Evolutionary conservation across 2,329 filamentous ascomycete genomes (phyloP).

Genomic region (Alternaria sp.): DNA sequence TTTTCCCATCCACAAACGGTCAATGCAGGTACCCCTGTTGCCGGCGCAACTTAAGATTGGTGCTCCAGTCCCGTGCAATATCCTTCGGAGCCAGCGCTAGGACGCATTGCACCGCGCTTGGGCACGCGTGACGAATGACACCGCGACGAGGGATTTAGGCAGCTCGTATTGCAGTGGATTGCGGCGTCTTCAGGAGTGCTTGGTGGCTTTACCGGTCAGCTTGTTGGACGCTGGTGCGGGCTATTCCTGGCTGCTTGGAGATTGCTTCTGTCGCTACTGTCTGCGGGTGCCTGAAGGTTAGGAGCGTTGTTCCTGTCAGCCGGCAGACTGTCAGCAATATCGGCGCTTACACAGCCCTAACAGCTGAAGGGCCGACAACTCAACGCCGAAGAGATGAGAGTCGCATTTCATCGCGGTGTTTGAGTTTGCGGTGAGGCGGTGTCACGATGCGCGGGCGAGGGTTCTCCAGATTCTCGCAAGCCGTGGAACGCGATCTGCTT

Average conservation of each 20-base stretch:
- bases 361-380: background rate
- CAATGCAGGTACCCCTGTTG: conserved; percentile 10
- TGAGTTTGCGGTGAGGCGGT: background rate
- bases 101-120: background rate
- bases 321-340: background rate
- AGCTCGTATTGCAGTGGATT: conserved; percentile 11
- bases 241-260: conserved; percentile 19
- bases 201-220: conserved; percentile 14
- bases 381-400: background rate
- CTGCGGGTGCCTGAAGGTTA: conserved; percentile 12
- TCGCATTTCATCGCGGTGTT: background rate
- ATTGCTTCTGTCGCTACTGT: background rate
- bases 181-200: conserved; percentile 18
- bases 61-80: conserved; percentile 16
- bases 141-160: conserved; percentile 15
- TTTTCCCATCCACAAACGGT: conserved; percentile 13
- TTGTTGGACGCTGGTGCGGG: conserved; percentile 8
- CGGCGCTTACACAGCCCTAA: background rate
- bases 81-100: conserved; percentile 4
- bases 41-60: conserved; percentile 13
- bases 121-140: conserved; percentile 19
- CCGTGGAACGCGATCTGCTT: conserved; percentile 1
- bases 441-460: conserved; percentile 1
- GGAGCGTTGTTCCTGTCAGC: conserved; percentile 3
- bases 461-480: background rate